phyloP scores from a whole-genome alignment of 2,329 filamentous ascomycete species.

The Phialophora chinensis region DNA sequence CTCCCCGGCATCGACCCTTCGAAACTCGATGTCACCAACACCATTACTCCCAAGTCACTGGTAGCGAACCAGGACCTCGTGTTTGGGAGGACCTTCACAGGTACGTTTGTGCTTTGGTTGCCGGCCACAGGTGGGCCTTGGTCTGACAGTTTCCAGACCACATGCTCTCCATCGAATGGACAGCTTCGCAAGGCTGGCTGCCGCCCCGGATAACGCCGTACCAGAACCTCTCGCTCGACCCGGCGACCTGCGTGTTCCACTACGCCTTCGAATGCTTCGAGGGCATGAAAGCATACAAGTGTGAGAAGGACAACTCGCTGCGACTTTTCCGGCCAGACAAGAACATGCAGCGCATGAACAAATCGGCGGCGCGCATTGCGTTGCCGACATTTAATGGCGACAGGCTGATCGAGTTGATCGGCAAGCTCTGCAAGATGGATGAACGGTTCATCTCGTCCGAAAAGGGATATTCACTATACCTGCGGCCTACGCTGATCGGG shows the following conservation, averaged over 20 bases:
- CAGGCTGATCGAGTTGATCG: constrained; percentile 79
- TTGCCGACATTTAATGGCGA: constrained; percentile 81
- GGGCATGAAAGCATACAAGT: constrained; percentile 98
- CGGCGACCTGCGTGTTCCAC: constrained; percentile 96
- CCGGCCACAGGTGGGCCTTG: neutral
- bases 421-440: constrained; percentile 79
- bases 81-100: constrained; percentile 90
- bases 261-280: constrained; percentile 99
- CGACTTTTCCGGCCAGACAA: constrained; percentile 91
- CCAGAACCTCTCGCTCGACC: constrained; percentile 95
- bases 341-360: constrained; percentile 96
- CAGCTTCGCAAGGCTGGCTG: constrained; percentile 80
- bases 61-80: constrained; percentile 79
- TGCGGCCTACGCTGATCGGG: constrained; percentile 95
- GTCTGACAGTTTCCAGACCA: constrained; percentile 68
- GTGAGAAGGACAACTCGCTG: constrained; percentile 73
- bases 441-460: constrained; percentile 85
- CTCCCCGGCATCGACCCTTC: constrained; percentile 76
- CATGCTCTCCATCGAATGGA: constrained; percentile 97
- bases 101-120: constrained; percentile 53
- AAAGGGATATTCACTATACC: constrained; percentile 90
- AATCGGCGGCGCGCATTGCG: constrained; percentile 87
- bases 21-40: constrained; percentile 76
- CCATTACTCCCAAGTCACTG: constrained; percentile 74
- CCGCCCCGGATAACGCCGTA: constrained; percentile 85